These are phyloP conservation scores for Byssoonygena ceratinophila DNA, from an alignment of 2,329 filamentous ascomycete species.

Conservation along the genomic window DNA sequence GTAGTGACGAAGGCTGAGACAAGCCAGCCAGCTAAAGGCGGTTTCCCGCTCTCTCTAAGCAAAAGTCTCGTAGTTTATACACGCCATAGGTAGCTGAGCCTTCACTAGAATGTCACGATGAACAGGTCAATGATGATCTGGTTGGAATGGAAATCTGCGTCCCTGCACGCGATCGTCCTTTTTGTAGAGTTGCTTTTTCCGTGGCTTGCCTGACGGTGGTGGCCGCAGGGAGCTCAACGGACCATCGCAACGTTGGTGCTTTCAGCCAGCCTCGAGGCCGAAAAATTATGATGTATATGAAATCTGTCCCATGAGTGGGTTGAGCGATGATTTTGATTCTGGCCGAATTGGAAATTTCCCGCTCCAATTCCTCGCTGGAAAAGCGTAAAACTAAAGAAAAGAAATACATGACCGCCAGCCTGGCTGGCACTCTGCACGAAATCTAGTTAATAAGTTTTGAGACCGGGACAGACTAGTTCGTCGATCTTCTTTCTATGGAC, in stretches of 20 bases:
- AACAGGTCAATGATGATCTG: neutral
- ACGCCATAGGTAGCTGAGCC: too few species aligned
- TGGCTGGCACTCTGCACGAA: too few species aligned
- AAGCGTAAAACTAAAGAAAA: neutral
- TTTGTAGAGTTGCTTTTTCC: neutral
- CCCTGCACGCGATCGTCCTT: neutral
- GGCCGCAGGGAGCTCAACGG: neutral
- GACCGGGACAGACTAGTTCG: neutral
- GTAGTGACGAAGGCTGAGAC: too few species aligned
- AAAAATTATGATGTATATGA: neutral
- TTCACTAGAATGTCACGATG: neutral
- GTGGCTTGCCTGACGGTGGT: neutral
- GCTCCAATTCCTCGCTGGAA: neutral
- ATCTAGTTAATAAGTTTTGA: too few species aligned
- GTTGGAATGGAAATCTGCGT: neutral
- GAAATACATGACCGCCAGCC: too few species aligned
- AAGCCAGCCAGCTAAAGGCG: too few species aligned
- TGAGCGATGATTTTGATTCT: neutral
- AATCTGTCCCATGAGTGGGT: neutral
- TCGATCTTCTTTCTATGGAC: too few species aligned
- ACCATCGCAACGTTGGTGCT: neutral
- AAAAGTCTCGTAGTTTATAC: neutral
- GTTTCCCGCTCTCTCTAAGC: neutral
- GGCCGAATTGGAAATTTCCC: neutral
- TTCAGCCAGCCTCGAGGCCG: neutral